Percentiles rank a stretch among this genome's conserved stretches.
phyloP scores from a whole-genome alignment of 1,284 basidiomycete genomes.

The Pseudozyma hubeiensis region DNA sequence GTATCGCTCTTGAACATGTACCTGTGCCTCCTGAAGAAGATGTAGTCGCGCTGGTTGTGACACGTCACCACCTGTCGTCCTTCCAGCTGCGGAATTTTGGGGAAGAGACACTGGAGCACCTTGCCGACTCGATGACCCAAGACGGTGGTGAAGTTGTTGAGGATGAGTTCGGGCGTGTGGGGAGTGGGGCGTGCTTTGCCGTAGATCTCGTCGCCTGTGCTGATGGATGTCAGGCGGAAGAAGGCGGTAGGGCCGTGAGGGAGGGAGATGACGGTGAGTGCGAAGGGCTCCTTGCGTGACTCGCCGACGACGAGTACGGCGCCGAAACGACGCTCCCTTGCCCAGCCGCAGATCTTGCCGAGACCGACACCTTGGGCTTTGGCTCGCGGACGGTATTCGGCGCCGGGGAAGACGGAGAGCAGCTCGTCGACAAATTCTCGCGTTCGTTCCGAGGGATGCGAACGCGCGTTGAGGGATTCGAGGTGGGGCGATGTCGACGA shows the following conservation, averaged over 20 bases:
- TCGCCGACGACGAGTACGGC: constrained; percentile 94
- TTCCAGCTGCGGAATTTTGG: constrained; percentile 92
- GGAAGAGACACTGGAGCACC: constrained; percentile 95
- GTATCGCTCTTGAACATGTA: constrained; percentile 85
- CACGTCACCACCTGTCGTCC: constrained; percentile 96
- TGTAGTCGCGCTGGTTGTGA: constrained; percentile 97
- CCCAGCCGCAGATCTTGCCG: constrained; percentile 93
- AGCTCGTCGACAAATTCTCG: constrained; percentile 81
- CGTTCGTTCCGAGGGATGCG: constrained; percentile 68
- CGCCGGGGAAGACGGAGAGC: constrained; percentile 90
- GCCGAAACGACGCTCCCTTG: constrained; percentile 85
- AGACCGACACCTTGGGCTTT: constrained; percentile 94
- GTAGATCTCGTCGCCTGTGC: constrained; percentile 82
- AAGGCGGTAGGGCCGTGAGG: constrained; percentile 94
- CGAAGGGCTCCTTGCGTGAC: constrained; percentile 80
- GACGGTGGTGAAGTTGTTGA: constrained; percentile 94
- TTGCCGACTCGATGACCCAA: constrained; percentile 92
- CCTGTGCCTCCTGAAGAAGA: constrained; percentile 96
- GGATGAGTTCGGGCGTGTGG: constrained; percentile 93
- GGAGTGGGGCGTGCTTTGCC: constrained; percentile 91
- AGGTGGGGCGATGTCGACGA: constrained; percentile 60
- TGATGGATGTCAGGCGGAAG: constrained; percentile 91
- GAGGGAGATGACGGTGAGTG: constrained; percentile 89
- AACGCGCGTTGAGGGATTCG: constrained; percentile 74
- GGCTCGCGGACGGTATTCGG: constrained; percentile 88